Base-by-base conservation (phyloP, 2,329 filamentous ascomycete species). In the Helotiales sp. region DNA sequence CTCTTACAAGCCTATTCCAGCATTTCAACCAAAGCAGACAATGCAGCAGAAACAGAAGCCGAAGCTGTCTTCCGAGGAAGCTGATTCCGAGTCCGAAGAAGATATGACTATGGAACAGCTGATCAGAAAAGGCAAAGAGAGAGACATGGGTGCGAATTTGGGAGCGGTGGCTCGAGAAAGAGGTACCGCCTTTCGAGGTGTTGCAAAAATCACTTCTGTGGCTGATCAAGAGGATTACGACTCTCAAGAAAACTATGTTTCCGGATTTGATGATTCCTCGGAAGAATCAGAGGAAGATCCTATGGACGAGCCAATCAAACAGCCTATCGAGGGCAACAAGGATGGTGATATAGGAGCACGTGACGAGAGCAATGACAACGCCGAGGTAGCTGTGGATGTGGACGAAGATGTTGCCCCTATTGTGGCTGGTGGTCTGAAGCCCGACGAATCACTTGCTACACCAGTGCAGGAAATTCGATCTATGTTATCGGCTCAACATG, bases 201-300 rank as follows among this genome's bases (percentile, higher is more conserved):
- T 17, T 25, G 44, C 55, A 12, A 42, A 36, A 24, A 30, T n/a
- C 12, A 25, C 29, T 15, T n/a, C n/a, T 34, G 46, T 12, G 17
- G 24, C 9, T 19, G 36, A 22, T n/a, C 17, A 22, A 36, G 25
- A 47, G 33, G 5, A 27, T 29, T 15, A 42, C 52, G 8, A 44
- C 54, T 19, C 27, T 27, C 13, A 49, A 46, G 24, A 49, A 17
- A 5, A 54, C 15, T n/a, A n/a, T 15, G 48, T 56, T 5, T 7
- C 8, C 15, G 22, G 52, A 7, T 27, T 59, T 9, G 25, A 55
- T 30, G 27, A 30, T 4, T 44, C 51, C 12, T 60, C 58, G 6
- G 59, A 57, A 17, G 56, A 62, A 31, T 65, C 63, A 15, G 63
- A 63, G 13, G 63, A 66, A 31, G 63, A 66, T 51, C 60, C 62